Evolutionary conservation across 805 yeast species (phyloP), one percentile per base, ranked within the genome.

Genomic region (Pichia californica): DNA sequence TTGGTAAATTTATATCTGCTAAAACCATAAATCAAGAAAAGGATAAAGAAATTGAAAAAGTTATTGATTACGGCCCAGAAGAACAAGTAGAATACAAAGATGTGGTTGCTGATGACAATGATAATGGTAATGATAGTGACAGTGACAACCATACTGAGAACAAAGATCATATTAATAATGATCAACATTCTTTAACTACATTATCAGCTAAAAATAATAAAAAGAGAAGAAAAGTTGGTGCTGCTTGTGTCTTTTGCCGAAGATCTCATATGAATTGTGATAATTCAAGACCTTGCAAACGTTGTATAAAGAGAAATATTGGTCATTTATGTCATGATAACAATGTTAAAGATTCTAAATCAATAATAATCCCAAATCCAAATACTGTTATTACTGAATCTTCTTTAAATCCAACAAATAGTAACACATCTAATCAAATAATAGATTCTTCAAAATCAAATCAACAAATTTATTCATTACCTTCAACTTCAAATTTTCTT

Each of bases 231-330:
- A 77, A 79, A 55, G 77, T 74, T 13, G 74, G 68, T 18, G 67
- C 73, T 39, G 95, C 98, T 0, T 89, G 98, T 64, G 83, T 89
- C 1, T 89, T 85, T 57, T 89, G 97, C 59, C 76, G 96, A 31
- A 69, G 98, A 43, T 86, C 96, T 0, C 98, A 89, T 61, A 86
- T 89, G 89, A 84, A 88, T 26, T 89, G 98, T 64, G 95, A 88
- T 60, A 83, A 80, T 33, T 67, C 76, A 16, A 63, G 87, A 54
- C 79, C 93, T 7, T 86, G 95, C 56, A 75, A 79, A 40, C 70
- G 96, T 34, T 89, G 98, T 63, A 70, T 89, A 9, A 86, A 84
- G 61, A 69, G 97, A 52, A 85, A 85, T 31, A 91, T 89, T 37
- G 89, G 93, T 4, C 95, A 88, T 62, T 63, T 89, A 26, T 89